Base-by-base conservation (phyloP, 148 eudicot genomes). In the Rhododendron williamsianum region DNA sequence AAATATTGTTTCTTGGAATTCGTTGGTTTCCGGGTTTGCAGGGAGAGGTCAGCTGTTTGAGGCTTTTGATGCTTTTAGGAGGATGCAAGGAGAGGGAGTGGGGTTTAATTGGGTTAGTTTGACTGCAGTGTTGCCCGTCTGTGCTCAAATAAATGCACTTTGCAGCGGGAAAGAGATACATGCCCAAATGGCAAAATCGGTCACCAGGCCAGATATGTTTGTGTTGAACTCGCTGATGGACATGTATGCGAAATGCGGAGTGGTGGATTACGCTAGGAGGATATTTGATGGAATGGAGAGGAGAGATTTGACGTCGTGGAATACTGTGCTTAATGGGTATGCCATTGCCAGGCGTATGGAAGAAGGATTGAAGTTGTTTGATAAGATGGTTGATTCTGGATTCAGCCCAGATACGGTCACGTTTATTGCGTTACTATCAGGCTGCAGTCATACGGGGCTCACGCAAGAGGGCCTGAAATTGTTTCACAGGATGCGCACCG, bases 161-260 rank as follows among this genome's bases (percentile, higher is more conserved):
- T 83, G 60, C 82, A 52, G 69, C 51, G 91, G 91, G 4, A 91
- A 87, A 82, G 93, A 90, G 86, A 85, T 88, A 63, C 93, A 91
- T 84, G 85, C 83, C 19, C 88, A 80, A 74, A 89, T 91, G 69
- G 33, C 89, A 15, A 89, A 89, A 87, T 89, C 88, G 10, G n/a
- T 52, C 10, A 52, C 16, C 71, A 58, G 30, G 1, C 87, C 86
- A 0, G 91, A 87, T 73, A 76, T 86, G 18, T 43, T 87, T 38
- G 88, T 89, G 79, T 76, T 89, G 56, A 91, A 89, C 87, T 85
- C 91, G 4, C 89, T 88, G 25, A 35, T 84, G 88, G 91, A 91
- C 82, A 91, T 88, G 90, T 88, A 89, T 81, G 90, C 90, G 3
- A 91, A 89, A 87, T 87, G 91, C 78, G 93, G 91, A 77, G 85